Base-by-base conservation (phyloP, 2,329 filamentous ascomycete genomes). In the Daldinia sp. region DNA sequence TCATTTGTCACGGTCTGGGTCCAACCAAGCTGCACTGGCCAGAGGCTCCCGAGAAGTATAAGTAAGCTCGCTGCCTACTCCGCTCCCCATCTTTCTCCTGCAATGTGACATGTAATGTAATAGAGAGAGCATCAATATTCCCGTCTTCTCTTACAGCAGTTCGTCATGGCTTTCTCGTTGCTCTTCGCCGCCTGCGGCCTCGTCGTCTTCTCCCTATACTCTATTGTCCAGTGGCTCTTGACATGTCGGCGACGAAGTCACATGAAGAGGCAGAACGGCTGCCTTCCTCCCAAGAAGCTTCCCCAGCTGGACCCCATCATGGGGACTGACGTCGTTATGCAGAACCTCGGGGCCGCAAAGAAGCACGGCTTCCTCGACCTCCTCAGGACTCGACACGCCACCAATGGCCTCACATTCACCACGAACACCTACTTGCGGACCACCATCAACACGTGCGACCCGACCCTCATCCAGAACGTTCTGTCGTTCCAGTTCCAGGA, bases 401-500 rank as follows among this genome's bases (percentile, higher is more conserved):
- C 58, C 48, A 61, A 68, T 41, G 66, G 66, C 11, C 64, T 68
- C 45, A 68, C 66, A 19, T 68, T 68, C 59, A 67, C 66, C 52
- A 67, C 66, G 32, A 68, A 67, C 56, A 68, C 64, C 17, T 68
- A 65, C 45, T 50, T 68, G 10, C 64, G 66, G 52, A 68, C 66
- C 10, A 68, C 66, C 43, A 67, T 68, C 61, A 68, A 68, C 55
- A 68, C 66, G 10, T 68, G 66, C 21, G 66, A 68, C 41, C 66
- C 66, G 1, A 61, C 47, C 0, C 58, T 68, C 21, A 67, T 68
- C 54, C 64, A 68, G 47, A 67, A 68, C 34, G 66, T 68, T n/a
- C 34, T 68, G 10, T 68, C 64, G 3, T 68, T 68, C 51, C 66
- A 68, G 37, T 68, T 68, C 23, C 66, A 65, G 25, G 64, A 67